A percentile compares a stretch with the other conserved stretches of the same genome.
phyloP scores from a whole-genome alignment of 1,284 basidiomycete species.

The Sphaerobolus stellatus region DNA sequence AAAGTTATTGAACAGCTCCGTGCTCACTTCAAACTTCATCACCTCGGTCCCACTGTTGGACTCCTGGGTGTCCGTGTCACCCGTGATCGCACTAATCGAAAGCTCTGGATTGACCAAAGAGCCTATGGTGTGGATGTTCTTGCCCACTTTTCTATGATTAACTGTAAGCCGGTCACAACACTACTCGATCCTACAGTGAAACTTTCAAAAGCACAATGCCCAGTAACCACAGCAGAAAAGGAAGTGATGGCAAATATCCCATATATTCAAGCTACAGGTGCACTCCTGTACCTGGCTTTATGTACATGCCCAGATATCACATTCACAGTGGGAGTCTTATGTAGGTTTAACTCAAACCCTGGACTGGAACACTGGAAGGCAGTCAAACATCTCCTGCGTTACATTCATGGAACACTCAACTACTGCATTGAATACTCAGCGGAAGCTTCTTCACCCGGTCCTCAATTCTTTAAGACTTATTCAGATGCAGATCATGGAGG shows the following conservation, averaged over 20 bases:
- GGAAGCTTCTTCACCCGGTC: conserved; percentile 9
- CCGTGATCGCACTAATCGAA: conserved; percentile 17
- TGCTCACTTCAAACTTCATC: conserved; percentile 35
- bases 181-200: conserved; percentile 27
- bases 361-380: conserved; percentile 32
- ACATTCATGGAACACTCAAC: conserved; percentile 29
- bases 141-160: conserved; percentile 5
- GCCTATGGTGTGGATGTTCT: conserved; percentile 26
- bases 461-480: conserved; percentile 13
- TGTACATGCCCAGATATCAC: conserved; percentile 38
- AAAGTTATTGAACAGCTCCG: conserved; percentile 25
- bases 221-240: conserved; percentile 20
- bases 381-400: conserved; percentile 33
- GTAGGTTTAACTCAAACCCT: conserved; percentile 32
- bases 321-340: conserved; percentile 31
- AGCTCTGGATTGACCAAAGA: conserved; percentile 23
- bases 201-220: conserved; percentile 16
- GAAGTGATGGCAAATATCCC: conserved; percentile 27
- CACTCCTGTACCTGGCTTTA: conserved; percentile 34
- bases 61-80: conserved; percentile 39
- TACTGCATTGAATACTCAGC: conserved; percentile 20
- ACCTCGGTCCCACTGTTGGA: conserved; percentile 31
- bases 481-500: conserved; percentile 29
- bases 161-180: conserved; percentile 29
- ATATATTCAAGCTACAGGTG: conserved; percentile 33